Evolutionary conservation across 75 land plant species (phyloP), one percentile per base, ranked within the genome.

Genomic region (Azolla pinnata): DNA sequence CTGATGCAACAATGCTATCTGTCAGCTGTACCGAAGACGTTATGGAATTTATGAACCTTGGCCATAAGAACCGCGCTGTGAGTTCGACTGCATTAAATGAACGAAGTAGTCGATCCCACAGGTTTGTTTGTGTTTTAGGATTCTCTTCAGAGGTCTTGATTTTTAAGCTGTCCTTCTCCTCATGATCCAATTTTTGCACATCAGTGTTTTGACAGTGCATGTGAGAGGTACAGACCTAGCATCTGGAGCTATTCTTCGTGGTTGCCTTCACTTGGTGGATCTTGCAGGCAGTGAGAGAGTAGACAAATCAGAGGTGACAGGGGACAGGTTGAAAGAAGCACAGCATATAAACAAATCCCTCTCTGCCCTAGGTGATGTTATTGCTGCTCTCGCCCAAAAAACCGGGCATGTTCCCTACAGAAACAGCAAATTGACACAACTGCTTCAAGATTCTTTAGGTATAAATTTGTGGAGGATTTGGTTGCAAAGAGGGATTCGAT

Each of bases 201-300:
- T n/a, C 71, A 85, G 85, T 56, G 80, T 82, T 28, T 25, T 84
- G 45, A 84, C 84, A 44, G 84, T 84, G 57, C 88, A 84, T 70
- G 81, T 84, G 60, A 79, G 78, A 63, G 88, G 84, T 38, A 78
- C 27, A 62, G 68, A 81, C 29, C 31, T 78, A 49, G 65, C 69
- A 19, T 71, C 82, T 56, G 85, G 85, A 33, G 31, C 74, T 21
- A 31, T 64, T 46, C 66, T 85, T 42, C 85, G 81, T 29, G 85
- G 88, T n/a, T 79, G 71, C 60, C 75, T 85, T 68, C 88, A 85
- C 65, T 65, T 85, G 24, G 85, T 85, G 68, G 88, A 85, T 57
- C 71, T 84, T 31, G 84, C 88, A 44, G 84, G 88, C 32, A 84
- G 88, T 70, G 84, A 84, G 64, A 71, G 88, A 54, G 81, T 81